Percentiles rank a stretch among this genome's conserved stretches.
Conservation (phyloP, 257 asterid species). For the Solanum chilense region DNA sequence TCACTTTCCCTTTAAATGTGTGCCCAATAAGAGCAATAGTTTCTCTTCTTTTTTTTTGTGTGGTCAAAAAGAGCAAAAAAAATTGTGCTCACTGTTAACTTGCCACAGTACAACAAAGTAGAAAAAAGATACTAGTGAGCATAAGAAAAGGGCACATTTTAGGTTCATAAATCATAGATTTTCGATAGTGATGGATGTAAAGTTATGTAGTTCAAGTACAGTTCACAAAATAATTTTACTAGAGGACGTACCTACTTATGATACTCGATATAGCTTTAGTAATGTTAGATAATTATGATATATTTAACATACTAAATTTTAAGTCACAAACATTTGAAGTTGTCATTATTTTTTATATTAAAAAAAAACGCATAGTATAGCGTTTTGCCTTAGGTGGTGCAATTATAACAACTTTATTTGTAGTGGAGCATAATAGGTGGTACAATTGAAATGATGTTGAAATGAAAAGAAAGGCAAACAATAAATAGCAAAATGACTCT, state of each 20-base stretch:
- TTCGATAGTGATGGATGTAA: background rate
- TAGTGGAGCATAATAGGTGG: background rate
- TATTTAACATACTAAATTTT: background rate
- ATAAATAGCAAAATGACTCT: background rate
- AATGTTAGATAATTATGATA: background rate
- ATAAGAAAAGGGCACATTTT: background rate
- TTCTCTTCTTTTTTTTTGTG: background rate
- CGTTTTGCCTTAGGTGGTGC: background rate
- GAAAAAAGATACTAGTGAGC: background rate
- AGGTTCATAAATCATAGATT: background rate
- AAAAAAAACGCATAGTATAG: background rate
- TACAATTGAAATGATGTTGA: background rate
- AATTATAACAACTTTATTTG: background rate
- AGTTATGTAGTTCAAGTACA: background rate
- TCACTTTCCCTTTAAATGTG: background rate
- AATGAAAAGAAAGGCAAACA: background rate
- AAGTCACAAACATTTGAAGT: background rate
- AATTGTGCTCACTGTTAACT: background rate
- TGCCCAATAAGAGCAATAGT: background rate
- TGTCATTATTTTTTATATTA: background rate
- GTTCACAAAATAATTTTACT: background rate
- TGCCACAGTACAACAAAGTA: background rate
- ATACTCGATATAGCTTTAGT: background rate
- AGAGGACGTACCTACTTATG: background rate
- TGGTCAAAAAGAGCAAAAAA: background rate